Conservation (phyloP, 2,329 filamentous ascomycete species). For the Beauveria bassiana region DNA sequence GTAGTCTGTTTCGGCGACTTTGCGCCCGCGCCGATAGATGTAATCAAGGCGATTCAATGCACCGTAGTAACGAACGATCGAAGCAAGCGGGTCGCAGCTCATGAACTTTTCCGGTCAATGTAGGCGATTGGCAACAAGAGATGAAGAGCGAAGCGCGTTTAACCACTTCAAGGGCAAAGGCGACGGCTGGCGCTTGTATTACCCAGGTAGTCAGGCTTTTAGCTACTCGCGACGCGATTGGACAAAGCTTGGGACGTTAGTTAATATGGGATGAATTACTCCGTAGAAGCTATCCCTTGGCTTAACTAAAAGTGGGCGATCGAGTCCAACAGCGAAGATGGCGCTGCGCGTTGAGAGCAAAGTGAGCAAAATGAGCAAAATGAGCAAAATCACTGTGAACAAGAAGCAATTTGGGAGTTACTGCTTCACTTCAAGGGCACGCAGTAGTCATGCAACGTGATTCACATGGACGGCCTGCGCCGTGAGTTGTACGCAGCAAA, state of each 20-base stretch:
- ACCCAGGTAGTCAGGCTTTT: conserved; percentile 1
- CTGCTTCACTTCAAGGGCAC: too few species aligned
- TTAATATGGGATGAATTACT: not conserved
- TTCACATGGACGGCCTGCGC: not conserved
- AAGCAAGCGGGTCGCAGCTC: not conserved
- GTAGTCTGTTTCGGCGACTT: not conserved
- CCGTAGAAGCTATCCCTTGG: not conserved
- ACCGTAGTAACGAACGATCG: not conserved
- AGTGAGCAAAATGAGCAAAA: not conserved
- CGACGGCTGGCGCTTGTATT: not conserved
- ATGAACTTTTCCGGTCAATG: not conserved
- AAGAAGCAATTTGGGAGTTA: too few species aligned
- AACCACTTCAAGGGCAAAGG: not conserved
- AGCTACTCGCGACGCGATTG: conserved; percentile 8
- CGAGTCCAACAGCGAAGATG: not conserved
- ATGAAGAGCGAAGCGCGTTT: not conserved
- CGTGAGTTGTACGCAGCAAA: not conserved
- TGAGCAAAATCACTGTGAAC: not conserved
- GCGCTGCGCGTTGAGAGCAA: not conserved
- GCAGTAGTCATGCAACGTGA: not conserved
- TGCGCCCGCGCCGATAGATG: not conserved
- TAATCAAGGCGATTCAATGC: not conserved
- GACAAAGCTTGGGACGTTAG: not conserved
- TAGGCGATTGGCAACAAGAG: not conserved
- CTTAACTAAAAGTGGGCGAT: conserved; percentile 1